phyloP scores from a whole-genome alignment of 768 basidiomycete species.

The Suillus placidus region DNA sequence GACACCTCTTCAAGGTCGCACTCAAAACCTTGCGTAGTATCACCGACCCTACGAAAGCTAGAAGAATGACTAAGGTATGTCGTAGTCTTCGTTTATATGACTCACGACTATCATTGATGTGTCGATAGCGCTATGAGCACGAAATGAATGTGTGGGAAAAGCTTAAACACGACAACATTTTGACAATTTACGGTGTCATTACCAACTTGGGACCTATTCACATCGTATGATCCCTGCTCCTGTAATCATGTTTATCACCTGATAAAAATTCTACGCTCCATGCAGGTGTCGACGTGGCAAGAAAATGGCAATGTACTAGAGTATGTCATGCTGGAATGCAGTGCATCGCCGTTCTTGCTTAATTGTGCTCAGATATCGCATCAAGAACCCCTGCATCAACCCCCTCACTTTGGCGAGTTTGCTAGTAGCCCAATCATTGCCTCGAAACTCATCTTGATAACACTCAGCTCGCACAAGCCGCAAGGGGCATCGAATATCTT shows the following conservation, averaged over 20 bases:
- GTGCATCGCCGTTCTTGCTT: slow-evolving; percentile 1
- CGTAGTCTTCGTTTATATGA: background rate
- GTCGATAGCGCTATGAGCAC: slow-evolving; percentile 52
- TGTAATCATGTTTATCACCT: background rate
- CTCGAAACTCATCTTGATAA: background rate
- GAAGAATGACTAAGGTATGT: slow-evolving; percentile 41
- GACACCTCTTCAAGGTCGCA: slow-evolving; percentile 46
- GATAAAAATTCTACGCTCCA: background rate
- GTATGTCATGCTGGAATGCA: slow-evolving; percentile 34
- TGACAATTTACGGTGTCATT: slow-evolving; percentile 57
- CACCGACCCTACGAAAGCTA: slow-evolving; percentile 42
- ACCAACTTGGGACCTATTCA: slow-evolving; percentile 56
- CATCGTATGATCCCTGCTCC: slow-evolving; percentile 38
- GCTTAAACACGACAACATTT: slow-evolving; percentile 48
- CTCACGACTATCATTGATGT: background rate
- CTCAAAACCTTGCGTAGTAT: slow-evolving; percentile 55
- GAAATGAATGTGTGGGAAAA: slow-evolving; percentile 59
- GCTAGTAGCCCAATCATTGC: background rate
- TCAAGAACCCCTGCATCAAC: slow-evolving; percentile 38
- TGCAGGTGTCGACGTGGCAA: slow-evolving; percentile 66
- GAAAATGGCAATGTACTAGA: slow-evolving; percentile 56
- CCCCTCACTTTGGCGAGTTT: slow-evolving; percentile 46
- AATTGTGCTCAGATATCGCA: slow-evolving; percentile 42
- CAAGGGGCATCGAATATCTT: slow-evolving; percentile 58
- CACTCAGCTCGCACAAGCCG: slow-evolving; percentile 52